Base-by-base conservation (phyloP, 2,329 filamentous ascomycete species). In the Aspergillus sp. region DNA sequence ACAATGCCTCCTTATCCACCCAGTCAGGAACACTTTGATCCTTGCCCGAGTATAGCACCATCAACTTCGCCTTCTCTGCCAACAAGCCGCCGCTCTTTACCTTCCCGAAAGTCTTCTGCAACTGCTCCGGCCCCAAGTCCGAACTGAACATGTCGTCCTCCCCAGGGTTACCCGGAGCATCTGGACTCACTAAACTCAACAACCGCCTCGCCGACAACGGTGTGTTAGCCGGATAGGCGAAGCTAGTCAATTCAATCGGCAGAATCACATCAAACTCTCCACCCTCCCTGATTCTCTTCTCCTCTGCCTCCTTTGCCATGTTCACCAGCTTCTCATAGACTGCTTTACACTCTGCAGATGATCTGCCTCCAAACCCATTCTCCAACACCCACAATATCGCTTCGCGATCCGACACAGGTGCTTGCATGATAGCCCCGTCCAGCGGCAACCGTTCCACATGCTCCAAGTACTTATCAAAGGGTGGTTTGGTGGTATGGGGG, bases 61-160 rank as follows among this genome's bases (percentile, higher is more conserved):
- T 73, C 58, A 81, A 58, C 55, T 74, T 79, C n/a, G 71, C 65
- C 58, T 68, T 76, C 5, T 12, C 32, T 36, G 32, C 32, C 59
- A 81, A 60, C 32, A 81, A 51, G 0, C 75, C 78, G 9, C 66
- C 64, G 47, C 72, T 43, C 5, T 72, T 63, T 13, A 83, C 72
- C 72, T 71, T 79, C 5, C 87, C 84, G 82, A 94, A 96, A 1
- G 88, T 89, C 10, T 70, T 73, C 15, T 75, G 70, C 2, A 92
- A 78, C 28, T 81, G 80, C 19, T 84, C 81, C 38, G 85, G 82
- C 0, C 80, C 74, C 7, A 96, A 77, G 71, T 95, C 90, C 2
- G 87, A 88, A 10, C 90, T 92, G 78, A 96, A 97, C 71, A 90
- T 90, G 71, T 97, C 93, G 71, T 97, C 93, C 61, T 91, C 90